Evolutionary conservation across 352 stramenopile species (phyloP).

Genomic region (Globisporangium solare): DNA sequence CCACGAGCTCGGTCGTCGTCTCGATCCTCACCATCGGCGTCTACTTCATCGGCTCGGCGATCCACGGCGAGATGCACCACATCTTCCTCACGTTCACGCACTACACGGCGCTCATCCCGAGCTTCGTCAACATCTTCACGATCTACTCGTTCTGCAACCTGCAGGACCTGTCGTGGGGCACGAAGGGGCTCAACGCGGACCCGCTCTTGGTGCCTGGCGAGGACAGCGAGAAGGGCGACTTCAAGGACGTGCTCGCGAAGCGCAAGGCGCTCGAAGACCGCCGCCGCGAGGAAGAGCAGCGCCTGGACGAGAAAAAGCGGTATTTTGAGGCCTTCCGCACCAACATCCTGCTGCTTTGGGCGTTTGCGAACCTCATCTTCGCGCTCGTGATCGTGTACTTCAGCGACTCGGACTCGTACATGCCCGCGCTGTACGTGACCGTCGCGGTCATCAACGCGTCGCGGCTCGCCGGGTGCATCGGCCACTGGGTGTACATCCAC

Average conservation of each 20-base stretch:
- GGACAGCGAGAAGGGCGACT: slow-evolving; percentile 73
- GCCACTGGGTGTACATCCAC: slow-evolving; percentile 72
- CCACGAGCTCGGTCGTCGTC: slow-evolving; percentile 45
- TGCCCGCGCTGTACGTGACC: slow-evolving; percentile 68
- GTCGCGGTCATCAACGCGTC: slow-evolving; percentile 67
- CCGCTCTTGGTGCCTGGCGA: slow-evolving; percentile 38
- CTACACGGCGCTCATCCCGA: slow-evolving; percentile 83
- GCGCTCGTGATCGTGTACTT: slow-evolving; percentile 73
- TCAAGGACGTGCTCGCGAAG: slow-evolving; percentile 81
- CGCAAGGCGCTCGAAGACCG: slow-evolving; percentile 67
- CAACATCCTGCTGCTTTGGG: slow-evolving; percentile 76
- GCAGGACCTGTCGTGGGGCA: slow-evolving; percentile 86
- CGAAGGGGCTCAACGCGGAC: slow-evolving; percentile 62
- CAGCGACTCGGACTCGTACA: slow-evolving; percentile 41
- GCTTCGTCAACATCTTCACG: slow-evolving; percentile 88
- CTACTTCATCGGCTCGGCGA: slow-evolving; percentile 78
- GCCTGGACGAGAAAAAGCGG: slow-evolving; percentile 64
- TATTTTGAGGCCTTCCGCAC: slow-evolving; percentile 82
- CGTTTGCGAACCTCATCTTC: slow-evolving; percentile 80
- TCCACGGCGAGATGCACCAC: slow-evolving; percentile 79
- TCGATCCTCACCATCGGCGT: slow-evolving; percentile 69
- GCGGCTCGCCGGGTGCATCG: slow-evolving; percentile 58
- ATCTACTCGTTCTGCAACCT: slow-evolving; percentile 90
- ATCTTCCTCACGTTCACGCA: slow-evolving; percentile 85
- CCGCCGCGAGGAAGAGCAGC: slow-evolving; percentile 46